Evolutionary conservation across 1,139 yeast genomes (phyloP), one percentile per base, ranked within the genome.

Genomic region (Nakaseomyces bracarensis): DNA sequence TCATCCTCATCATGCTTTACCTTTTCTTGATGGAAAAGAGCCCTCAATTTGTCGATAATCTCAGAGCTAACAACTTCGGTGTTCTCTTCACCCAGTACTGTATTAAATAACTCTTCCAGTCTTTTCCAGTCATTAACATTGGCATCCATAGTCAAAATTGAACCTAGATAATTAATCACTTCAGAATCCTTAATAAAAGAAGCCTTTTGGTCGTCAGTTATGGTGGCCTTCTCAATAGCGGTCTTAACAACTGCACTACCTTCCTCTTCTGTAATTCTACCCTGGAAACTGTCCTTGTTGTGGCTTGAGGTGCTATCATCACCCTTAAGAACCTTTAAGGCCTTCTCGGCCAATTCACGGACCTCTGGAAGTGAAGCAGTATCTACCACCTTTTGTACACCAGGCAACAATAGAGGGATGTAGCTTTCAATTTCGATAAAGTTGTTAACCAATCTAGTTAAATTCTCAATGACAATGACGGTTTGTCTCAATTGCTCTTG

Each of bases 401-500:
- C 95, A 14, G 98, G 98, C 61, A 81, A 67, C 53, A 91, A 74
- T 51, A 76, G 73, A 35, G 97, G 97, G 53, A 91, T 82, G 60
- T 77, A 91, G 36, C 78, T 72, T 63, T 85, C 94, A 58, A 91
- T 87, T 68, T 91, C 97, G 57, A 86, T 72, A 56, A 87, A 86
- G 70, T 89, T 86, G 68, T 89, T 93, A 38, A 91, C 97, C 63
- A 91, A 75, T 67, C 97, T 80, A 27, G 97, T 89, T 69, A 91
- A 74, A 68, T 91, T 91, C 68, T 91, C 98, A 41, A 94, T 84
- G 46, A 91, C 96, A 51, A 89, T 85, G 51, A 89, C 97, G 9
- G 97, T 85, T 68, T 87, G 96, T 69, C 98, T 83, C 55, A 91
- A 75, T 65, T 89, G 95, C 60, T 91, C 97, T 67, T 89, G 96